Conservation (phyloP, 2,329 filamentous ascomycete genomes). For the Neoscytalidium dimidiatum region DNA sequence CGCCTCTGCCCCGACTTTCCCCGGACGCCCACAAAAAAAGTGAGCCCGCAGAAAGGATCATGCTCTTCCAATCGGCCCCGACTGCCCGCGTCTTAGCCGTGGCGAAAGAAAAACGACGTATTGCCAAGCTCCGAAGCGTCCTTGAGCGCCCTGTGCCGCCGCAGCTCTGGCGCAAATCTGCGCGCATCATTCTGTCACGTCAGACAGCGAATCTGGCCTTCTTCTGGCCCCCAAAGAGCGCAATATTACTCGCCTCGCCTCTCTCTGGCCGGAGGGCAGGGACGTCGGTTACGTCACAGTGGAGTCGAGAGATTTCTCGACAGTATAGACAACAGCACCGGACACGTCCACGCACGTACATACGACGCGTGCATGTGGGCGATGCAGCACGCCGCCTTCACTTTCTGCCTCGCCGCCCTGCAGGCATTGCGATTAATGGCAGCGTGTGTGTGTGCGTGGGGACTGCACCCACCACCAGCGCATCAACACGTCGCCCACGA, state of each 20-base stretch:
- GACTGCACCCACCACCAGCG: conserved; percentile 5
- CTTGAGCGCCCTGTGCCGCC: neutral
- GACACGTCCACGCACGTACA: neutral
- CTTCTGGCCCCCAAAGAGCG: neutral
- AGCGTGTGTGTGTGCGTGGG: neutral
- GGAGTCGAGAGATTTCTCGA: neutral
- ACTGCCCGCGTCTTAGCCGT: neutral
- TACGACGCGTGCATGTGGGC: neutral
- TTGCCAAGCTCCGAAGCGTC: neutral
- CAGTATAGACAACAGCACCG: neutral
- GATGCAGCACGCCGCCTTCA: neutral
- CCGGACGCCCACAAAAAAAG: no score
- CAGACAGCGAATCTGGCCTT: neutral
- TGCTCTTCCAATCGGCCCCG: neutral
- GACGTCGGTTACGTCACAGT: neutral
- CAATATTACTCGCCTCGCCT: neutral
- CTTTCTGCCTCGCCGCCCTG: neutral
- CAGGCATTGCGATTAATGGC: neutral
- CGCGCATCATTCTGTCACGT: neutral
- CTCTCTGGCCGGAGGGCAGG: neutral
- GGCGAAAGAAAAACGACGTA: neutral
- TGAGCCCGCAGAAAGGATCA: neutral
- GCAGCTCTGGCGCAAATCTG: neutral
- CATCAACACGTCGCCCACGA: neutral
- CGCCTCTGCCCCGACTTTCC: neutral